Conservation (phyloP, 257 asterid species). For the Capsicum chinense region DNA sequence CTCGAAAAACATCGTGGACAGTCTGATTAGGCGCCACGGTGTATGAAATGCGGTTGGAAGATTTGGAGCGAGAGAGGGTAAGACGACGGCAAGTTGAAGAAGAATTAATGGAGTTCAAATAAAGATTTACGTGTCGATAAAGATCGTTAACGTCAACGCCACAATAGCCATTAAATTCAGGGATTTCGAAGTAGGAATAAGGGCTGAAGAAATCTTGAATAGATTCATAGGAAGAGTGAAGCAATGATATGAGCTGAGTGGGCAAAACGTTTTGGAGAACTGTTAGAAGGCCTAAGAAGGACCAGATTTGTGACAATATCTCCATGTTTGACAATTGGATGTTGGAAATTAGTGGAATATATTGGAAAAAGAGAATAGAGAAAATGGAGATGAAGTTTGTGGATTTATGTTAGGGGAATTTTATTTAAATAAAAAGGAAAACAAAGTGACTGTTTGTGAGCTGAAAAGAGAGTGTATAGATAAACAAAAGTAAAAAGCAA, state of each 20-base stretch:
- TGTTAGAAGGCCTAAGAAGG: conserved; percentile 51
- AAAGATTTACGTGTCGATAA: conserved; percentile 58
- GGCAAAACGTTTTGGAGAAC: conserved; percentile 61
- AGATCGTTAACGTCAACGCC: conserved; percentile 63
- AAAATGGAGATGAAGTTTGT: background rate
- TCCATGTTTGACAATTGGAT: conserved; percentile 40
- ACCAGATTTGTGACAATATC: conserved; percentile 59
- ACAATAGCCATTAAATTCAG: conserved; percentile 58
- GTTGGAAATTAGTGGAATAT: conserved; percentile 4
- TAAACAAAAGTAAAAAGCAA: conserved; percentile 38
- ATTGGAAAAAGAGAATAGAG: conserved; percentile 29
- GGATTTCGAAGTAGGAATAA: conserved; percentile 54
- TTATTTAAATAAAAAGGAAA: conserved; percentile 6
- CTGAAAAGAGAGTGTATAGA: conserved; percentile 28
- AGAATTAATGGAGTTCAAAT: conserved; percentile 52
- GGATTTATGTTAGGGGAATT: conserved; percentile 3
- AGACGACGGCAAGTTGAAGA: conserved; percentile 60
- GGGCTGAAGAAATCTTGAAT: conserved; percentile 56
- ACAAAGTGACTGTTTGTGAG: conserved; percentile 37
- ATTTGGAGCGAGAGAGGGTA: conserved; percentile 53
- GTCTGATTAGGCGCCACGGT: conserved; percentile 59
- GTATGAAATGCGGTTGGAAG: conserved; percentile 50
- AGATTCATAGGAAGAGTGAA: conserved; percentile 48
- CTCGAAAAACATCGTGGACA: conserved; percentile 45
- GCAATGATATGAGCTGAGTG: conserved; percentile 45